Conservation (phyloP, 768 basidiomycete genomes). For the Agaricus sinodeliciosus region DNA sequence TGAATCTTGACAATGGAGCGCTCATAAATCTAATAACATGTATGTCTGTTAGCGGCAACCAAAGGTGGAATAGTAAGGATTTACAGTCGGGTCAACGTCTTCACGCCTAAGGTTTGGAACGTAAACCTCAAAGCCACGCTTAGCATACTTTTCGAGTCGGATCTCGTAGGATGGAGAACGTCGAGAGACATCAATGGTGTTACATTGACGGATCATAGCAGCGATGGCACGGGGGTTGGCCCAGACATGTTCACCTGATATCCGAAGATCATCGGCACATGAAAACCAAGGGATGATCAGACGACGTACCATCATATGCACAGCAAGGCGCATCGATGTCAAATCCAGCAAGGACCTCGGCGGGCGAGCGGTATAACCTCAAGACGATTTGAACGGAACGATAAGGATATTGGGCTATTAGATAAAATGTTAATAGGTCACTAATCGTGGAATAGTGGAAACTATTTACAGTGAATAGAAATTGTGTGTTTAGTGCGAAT, state of each 20-base stretch:
- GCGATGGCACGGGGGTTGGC: conserved; percentile 54
- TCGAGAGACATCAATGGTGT: conserved; percentile 55
- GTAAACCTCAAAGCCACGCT: conserved; percentile 49
- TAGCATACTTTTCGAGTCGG: conserved; percentile 51
- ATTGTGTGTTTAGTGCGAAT: conserved; percentile 61
- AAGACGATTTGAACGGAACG: conserved; percentile 61
- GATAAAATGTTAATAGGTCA: not conserved
- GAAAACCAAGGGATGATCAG: not conserved
- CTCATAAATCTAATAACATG: conserved; percentile 45
- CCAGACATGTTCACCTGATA: conserved; percentile 41
- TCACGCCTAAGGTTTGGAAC: conserved; percentile 43
- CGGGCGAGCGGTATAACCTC: conserved; percentile 56
- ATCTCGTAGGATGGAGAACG: conserved; percentile 63
- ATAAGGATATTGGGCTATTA: conserved; percentile 56
- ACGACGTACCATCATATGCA: conserved; percentile 29
- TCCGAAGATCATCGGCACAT: not conserved
- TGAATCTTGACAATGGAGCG: conserved; percentile 49
- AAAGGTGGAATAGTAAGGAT: conserved; percentile 7
- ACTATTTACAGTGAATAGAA: conserved; percentile 50
- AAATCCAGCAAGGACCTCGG: conserved; percentile 61
- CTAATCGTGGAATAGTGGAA: not conserved
- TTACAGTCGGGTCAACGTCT: conserved; percentile 54
- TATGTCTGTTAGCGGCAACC: not conserved
- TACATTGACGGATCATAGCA: conserved; percentile 62
- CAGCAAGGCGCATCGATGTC: conserved; percentile 63